phyloP scores from a whole-genome alignment of 2,329 filamentous ascomycete species.

The Colletotrichum scovillei region DNA sequence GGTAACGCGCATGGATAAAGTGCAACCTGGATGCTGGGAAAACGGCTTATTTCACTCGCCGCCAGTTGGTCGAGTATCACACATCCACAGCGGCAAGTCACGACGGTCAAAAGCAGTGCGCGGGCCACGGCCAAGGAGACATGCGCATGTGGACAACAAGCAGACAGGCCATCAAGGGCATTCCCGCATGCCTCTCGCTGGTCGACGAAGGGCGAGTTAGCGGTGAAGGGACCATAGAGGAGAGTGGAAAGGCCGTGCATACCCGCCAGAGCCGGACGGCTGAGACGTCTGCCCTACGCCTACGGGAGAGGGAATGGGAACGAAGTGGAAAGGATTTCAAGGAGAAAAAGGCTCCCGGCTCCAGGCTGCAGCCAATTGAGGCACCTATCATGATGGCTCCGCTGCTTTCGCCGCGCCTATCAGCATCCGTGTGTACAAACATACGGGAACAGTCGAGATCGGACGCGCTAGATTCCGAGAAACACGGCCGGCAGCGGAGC shows the following conservation, averaged over 20 bases:
- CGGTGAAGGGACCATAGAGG: conserved; percentile 20
- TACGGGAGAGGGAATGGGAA: background rate
- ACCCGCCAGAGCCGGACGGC: conserved; percentile 3
- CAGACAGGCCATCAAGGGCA: background rate
- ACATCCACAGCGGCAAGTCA: conserved; percentile 23
- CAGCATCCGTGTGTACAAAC: background rate
- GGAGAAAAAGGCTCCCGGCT: background rate
- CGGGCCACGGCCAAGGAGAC: conserved; percentile 2
- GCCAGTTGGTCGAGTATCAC: conserved; percentile 12
- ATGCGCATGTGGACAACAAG: conserved; percentile 2
- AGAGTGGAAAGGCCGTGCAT: conserved; percentile 1
- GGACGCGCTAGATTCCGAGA: conserved; percentile 18
- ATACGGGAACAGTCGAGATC: conserved; percentile 5
- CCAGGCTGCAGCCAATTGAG: conserved; percentile 8
- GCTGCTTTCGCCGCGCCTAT: conserved; percentile 21
- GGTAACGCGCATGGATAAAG: conserved; percentile 10
- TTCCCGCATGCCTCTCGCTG: background rate
- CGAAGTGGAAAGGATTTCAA: background rate
- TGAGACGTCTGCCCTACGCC: background rate
- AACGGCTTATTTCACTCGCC: conserved; percentile 28
- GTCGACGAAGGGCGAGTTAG: background rate
- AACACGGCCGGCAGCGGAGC: conserved; percentile 26
- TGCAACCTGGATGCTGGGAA: conserved; percentile 3
- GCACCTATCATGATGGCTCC: conserved; percentile 21
- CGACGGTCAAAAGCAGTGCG: conserved; percentile 1